Percentiles rank a stretch among this genome's conserved stretches.
These are phyloP conservation scores for Trichomonas gallinae DNA, from an alignment of 208 protist species.

Conservation along the genomic window DNA sequence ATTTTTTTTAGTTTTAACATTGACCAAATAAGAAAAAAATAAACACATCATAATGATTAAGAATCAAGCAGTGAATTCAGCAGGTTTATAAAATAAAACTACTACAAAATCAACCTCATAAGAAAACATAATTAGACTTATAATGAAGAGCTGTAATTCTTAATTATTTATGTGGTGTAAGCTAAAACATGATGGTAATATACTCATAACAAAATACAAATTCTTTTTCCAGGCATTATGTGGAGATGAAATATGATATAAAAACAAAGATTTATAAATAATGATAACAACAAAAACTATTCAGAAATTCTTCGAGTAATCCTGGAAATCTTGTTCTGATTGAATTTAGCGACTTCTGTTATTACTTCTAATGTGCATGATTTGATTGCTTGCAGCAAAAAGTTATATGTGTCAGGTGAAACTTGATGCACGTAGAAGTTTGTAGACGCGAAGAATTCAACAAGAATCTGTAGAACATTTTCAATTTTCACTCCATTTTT, in stretches of 20 bases:
- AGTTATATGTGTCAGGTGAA: not conserved
- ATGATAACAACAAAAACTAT: not conserved
- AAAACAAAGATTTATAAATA: too few species aligned
- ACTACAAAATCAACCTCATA: too few species aligned
- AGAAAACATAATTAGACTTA: too few species aligned
- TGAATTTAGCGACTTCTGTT: not conserved
- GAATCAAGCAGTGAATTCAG: too few species aligned
- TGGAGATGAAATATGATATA: too few species aligned
- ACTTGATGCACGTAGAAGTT: not conserved
- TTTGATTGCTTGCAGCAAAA: not conserved
- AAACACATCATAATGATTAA: not conserved
- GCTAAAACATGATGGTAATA: too few species aligned
- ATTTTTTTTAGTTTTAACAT: not conserved
- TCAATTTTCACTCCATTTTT: not conserved
- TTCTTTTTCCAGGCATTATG: too few species aligned
- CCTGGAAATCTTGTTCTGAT: not conserved
- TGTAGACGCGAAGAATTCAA: not conserved
- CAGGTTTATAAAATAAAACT: too few species aligned
- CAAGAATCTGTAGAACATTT: not conserved
- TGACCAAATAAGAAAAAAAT: not conserved
- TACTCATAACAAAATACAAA: too few species aligned
- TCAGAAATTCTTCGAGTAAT: not conserved
- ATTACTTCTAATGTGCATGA: not conserved
- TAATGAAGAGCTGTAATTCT: too few species aligned
- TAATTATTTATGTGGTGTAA: too few species aligned